These are phyloP conservation scores for Paramecium caudatum DNA, from an alignment of 73 alveolate genomes.

Conservation along the genomic window DNA sequence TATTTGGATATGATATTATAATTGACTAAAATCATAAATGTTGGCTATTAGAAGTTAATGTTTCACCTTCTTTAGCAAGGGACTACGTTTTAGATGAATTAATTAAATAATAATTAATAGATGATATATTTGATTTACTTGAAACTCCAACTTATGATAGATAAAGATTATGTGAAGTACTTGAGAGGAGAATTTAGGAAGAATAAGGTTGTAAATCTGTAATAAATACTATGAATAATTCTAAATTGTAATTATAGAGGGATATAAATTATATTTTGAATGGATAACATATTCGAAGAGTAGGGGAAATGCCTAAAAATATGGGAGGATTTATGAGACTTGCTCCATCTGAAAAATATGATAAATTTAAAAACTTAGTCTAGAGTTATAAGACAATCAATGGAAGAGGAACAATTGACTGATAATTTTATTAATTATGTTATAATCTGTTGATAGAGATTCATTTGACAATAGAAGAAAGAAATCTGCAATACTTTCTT, in stretches of 20 bases:
- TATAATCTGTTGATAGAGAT: neutral
- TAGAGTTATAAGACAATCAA: conserved; percentile 27
- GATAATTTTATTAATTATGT: conserved; percentile 5
- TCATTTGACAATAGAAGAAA: conserved; percentile 7
- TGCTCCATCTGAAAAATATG: conserved; percentile 52
- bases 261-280: conserved; percentile 93
- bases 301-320: conserved; percentile 90
- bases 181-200: conserved; percentile 92
- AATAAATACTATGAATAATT: conserved; percentile 80
- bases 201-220: conserved; percentile 84
- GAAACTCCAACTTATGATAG: conserved; percentile 93
- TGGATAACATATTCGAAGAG: conserved; percentile 89
- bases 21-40: conserved; percentile 90
- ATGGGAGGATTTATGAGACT: conserved; percentile 65
- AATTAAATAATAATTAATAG: conserved; percentile 90
- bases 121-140: conserved; percentile 92
- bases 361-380: conserved; percentile 10
- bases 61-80: conserved; percentile 95
- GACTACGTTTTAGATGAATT: conserved; percentile 93
- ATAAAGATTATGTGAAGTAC: conserved; percentile 87
- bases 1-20: conserved; percentile 97
- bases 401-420: conserved; percentile 67
- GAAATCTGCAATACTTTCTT: neutral
- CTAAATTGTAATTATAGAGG: conserved; percentile 83
- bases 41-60: conserved; percentile 96